Evolutionary conservation across 768 basidiomycete genomes (phyloP), one percentile per base, ranked within the genome.

Genomic region (Mycena belliarum): DNA sequence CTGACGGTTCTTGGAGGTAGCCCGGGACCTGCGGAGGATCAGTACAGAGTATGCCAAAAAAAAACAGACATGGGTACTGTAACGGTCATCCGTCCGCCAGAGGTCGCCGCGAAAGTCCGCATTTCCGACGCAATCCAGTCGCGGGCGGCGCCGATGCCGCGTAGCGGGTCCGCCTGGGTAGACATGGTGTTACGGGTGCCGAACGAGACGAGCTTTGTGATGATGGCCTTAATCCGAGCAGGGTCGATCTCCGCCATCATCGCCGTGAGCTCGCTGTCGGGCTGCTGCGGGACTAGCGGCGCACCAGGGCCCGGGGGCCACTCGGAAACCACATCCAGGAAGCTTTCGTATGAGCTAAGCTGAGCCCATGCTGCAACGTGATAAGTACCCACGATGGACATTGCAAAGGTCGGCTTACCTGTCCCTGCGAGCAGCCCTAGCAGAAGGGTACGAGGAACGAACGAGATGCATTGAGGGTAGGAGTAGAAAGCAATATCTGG

Each of bases 141-240:
- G 26, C 81, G 69, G 18, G 83, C 79, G 7, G 82, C 83, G 41
- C 82, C 82, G 37, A 84, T 81, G 0, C 82, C 82, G 33, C 81
- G 77, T 11, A 67, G 65, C 18, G 82, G 79, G 63, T 82, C 77
- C 6, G 81, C 82, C 67, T 83, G 81, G 63, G 65, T 80, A 26
- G 82, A 82, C 41, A 78, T 72, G 26, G 82, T 83, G 69, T 78
- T 75, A 11, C 82, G 75, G 20, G 82, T 84, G 20, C 82, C 83
- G 61, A 83, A 82, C 21, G 81, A 79, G 45, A 79, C 79, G 33
- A 84, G 80, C 64, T 81, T 81, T 44, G 67, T 68, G 60, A 83
- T 82, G 49, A 72, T 83, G 23, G 74, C 69, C 57, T 80, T 57
- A 50, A 83, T 76, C 25, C 78, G 76, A 16, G 66, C 64, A 1